Evolutionary conservation across 148 eudicot species (phyloP).

Genomic region (Rhododendron griersonianum): DNA sequence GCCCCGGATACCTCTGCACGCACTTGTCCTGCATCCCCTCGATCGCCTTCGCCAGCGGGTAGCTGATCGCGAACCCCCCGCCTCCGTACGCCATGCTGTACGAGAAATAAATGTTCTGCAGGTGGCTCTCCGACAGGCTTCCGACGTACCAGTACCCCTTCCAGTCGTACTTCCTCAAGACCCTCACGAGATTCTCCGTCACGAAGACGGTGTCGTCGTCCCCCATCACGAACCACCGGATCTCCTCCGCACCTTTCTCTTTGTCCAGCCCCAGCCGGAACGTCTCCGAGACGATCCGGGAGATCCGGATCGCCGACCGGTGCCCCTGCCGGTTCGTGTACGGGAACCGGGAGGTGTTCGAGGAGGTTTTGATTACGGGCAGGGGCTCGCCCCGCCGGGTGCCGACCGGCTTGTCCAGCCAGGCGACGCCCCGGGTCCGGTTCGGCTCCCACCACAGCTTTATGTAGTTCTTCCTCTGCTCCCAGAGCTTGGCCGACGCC

Average conservation of each 20-base stretch:
- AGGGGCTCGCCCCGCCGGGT: slow-evolving; percentile 20
- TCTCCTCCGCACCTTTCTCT: slow-evolving; percentile 18
- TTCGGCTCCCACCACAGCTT: slow-evolving; percentile 58
- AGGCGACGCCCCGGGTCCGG: slow-evolving; percentile 55
- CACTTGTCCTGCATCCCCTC: slow-evolving; percentile 82
- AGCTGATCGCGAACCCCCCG: slow-evolving; percentile 90
- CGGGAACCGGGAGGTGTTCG: slow-evolving; percentile 36
- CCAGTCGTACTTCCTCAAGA: slow-evolving; percentile 67
- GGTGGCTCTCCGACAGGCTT: slow-evolving; percentile 66
- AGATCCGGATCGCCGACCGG: slow-evolving; percentile 57
- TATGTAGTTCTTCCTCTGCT: slow-evolving; percentile 51
- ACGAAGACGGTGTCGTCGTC: slow-evolving; percentile 90
- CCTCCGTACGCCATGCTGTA: slow-evolving; percentile 96
- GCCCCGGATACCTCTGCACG: slow-evolving; percentile 71
- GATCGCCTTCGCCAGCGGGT: slow-evolving; percentile 72
- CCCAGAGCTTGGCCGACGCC: slow-evolving; percentile 60
- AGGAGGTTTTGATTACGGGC: slow-evolving; percentile 43
- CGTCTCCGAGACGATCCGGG: slow-evolving; percentile 58
- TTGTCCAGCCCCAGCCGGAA: slow-evolving; percentile 32
- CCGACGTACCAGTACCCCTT: slow-evolving; percentile 72
- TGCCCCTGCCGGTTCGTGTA: slow-evolving; percentile 51
- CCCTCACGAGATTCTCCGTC: slow-evolving; percentile 62
- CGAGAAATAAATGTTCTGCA: slow-evolving; percentile 80
- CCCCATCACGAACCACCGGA: slow-evolving; percentile 83
- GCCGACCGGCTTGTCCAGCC: slow-evolving; percentile 49